phyloP scores from a whole-genome alignment of 192 early-diverging fungal species.

The Coemansia aciculifera region DNA sequence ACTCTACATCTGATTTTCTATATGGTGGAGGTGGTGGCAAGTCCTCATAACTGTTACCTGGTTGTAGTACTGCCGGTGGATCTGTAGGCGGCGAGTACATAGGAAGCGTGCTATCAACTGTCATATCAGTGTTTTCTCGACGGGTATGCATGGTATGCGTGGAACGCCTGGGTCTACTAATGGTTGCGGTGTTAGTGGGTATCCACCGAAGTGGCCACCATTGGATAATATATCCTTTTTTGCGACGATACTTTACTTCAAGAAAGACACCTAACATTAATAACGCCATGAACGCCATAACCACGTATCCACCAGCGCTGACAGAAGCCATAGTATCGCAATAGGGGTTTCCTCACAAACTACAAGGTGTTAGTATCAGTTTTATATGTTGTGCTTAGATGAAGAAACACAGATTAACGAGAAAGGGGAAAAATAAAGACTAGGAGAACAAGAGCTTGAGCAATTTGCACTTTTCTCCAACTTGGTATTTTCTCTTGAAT shows the following conservation, averaged over 20 bases:
- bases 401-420: background rate
- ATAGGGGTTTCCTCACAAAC: background rate
- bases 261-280: background rate
- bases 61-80: background rate
- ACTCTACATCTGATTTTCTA: background rate
- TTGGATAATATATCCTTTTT: background rate
- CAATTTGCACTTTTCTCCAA: background rate
- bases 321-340: no score
- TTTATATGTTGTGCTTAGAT: background rate
- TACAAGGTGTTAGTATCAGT: background rate
- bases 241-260: background rate
- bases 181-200: background rate
- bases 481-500: background rate
- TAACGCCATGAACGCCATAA: background rate
- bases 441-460: background rate
- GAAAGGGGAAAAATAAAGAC: background rate
- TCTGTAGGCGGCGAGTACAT: conserved; percentile 14
- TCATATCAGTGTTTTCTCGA: background rate
- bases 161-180: background rate
- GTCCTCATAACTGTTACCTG: background rate
- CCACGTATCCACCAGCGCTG: no score
- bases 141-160: background rate
- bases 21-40: conserved; percentile 15
- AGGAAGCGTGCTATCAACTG: conserved; percentile 6
- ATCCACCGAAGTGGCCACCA: background rate